A percentile compares a stretch with the other conserved stretches of the same genome.
Conservation (phyloP, 228 moss, liverwort and hornwort genomes). For the Sphagnum magellanicum region DNA sequence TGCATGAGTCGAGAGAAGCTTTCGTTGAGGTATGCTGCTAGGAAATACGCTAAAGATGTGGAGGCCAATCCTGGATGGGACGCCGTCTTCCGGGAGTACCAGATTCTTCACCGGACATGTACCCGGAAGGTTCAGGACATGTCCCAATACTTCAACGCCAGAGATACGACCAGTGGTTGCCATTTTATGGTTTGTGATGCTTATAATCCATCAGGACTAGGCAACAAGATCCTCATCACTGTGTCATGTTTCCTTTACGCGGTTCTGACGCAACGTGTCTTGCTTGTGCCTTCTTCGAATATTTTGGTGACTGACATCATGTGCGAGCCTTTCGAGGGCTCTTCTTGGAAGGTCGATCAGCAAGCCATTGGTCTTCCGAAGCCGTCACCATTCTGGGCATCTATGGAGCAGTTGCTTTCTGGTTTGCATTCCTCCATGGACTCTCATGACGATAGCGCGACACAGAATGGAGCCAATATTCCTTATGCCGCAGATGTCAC, state of each 20-base stretch:
- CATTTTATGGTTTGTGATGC: conserved; percentile 34
- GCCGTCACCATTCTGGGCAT: not conserved
- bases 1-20: conserved; percentile 32
- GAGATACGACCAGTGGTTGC: conserved; percentile 22
- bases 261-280: conserved; percentile 32
- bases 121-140: conserved; percentile 25
- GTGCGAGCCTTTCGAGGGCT: conserved; percentile 46
- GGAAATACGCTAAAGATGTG: conserved; percentile 22
- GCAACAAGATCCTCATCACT: conserved; percentile 34
- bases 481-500: conserved; percentile 32
- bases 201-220: conserved; percentile 19
- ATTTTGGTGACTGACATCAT: conserved; percentile 24
- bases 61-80: conserved; percentile 24
- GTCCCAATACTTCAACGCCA: conserved; percentile 5
- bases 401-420: conserved; percentile 9
- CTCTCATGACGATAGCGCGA: too few relatives aligned
- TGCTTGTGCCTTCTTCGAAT: conserved; percentile 30
- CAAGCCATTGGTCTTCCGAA: not conserved
- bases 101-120: conserved; percentile 35
- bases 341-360: conserved; percentile 30
- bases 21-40: conserved; percentile 17
- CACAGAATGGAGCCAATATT: too few relatives aligned
- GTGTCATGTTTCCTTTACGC: conserved; percentile 29
- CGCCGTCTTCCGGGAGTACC: conserved; percentile 28
- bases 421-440: not conserved